phyloP scores from a whole-genome alignment of 2,329 filamentous ascomycete genomes.

The Xylariaceae sp. region DNA sequence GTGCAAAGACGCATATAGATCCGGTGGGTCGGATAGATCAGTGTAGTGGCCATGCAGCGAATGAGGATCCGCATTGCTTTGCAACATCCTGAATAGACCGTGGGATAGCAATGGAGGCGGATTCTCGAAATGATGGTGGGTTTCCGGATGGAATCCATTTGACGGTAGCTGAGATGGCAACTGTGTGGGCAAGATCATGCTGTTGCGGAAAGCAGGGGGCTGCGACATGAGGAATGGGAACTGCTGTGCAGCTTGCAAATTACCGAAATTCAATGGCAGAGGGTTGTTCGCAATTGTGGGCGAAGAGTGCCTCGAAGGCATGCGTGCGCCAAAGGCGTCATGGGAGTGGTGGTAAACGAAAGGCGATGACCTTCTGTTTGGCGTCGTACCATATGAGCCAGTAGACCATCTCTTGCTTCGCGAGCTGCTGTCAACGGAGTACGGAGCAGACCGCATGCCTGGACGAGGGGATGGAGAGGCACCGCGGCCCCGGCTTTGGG shows the following conservation, averaged over 20 bases:
- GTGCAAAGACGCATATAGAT: conserved; percentile 69
- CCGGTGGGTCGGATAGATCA: conserved; percentile 69
- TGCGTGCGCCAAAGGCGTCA: conserved; percentile 56
- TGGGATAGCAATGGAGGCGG: conserved; percentile 64
- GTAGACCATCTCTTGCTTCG: conserved; percentile 76
- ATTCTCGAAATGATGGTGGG: conserved; percentile 51
- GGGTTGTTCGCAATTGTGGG: conserved; percentile 42
- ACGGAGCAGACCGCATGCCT: conserved; percentile 64
- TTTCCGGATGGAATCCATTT: conserved; percentile 45
- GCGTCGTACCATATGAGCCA: conserved; percentile 60
- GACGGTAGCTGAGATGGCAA: conserved; percentile 44
- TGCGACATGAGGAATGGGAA: conserved; percentile 52
- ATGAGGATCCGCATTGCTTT: conserved; percentile 69
- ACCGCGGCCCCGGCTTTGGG: conserved; percentile 60
- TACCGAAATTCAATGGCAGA: conserved; percentile 49
- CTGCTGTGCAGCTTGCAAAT: conserved; percentile 52
- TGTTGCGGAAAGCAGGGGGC: conserved; percentile 50
- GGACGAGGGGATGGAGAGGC: conserved; percentile 69
- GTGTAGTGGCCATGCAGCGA: conserved; percentile 65
- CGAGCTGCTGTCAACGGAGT: conserved; percentile 60
- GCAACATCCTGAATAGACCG: conserved; percentile 67
- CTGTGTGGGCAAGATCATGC: conserved; percentile 53
- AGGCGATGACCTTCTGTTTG: conserved; percentile 52
- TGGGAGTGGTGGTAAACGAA: conserved; percentile 59
- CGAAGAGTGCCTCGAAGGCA: conserved; percentile 51